These are phyloP conservation scores for Skeletonema potamos DNA, from an alignment of 108 stramenopile species.

Conservation along the genomic window DNA sequence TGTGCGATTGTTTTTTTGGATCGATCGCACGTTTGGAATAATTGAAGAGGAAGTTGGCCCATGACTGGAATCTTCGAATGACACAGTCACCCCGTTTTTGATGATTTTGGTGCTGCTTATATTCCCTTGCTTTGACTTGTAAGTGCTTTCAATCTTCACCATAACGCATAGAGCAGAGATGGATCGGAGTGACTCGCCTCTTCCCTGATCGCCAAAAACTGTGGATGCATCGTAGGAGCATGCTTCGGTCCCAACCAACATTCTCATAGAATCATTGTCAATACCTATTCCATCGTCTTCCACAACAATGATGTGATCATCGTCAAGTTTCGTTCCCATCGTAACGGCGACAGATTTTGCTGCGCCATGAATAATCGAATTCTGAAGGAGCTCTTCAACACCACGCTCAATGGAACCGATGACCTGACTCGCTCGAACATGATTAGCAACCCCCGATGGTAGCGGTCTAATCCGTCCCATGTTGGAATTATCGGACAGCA, in stretches of 20 bases:
- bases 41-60: background rate
- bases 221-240: slow-evolving; percentile 17
- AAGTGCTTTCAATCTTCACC: slow-evolving; percentile 28
- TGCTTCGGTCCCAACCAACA: slow-evolving; percentile 32
- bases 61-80: slow-evolving; percentile 12
- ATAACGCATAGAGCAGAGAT: slow-evolving; percentile 32
- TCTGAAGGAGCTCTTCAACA: slow-evolving; percentile 18
- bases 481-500: background rate
- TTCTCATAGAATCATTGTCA: slow-evolving; percentile 26
- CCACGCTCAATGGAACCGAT: slow-evolving; percentile 6
- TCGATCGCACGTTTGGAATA: background rate
- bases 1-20: background rate
- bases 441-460: background rate
- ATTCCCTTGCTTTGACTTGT: background rate
- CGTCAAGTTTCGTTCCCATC: background rate
- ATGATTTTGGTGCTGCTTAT: slow-evolving; percentile 17
- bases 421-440: slow-evolving; percentile 16
- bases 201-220: background rate
- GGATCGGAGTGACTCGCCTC: slow-evolving; percentile 29
- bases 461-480: background rate
- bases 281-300: slow-evolving; percentile 31
- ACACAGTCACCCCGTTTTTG: slow-evolving; percentile 18
- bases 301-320: background rate
- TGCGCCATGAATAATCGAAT: background rate
- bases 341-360: background rate